Evolutionary conservation across 768 basidiomycete species (phyloP).

Genomic region (Suillus fuscotomentosus): DNA sequence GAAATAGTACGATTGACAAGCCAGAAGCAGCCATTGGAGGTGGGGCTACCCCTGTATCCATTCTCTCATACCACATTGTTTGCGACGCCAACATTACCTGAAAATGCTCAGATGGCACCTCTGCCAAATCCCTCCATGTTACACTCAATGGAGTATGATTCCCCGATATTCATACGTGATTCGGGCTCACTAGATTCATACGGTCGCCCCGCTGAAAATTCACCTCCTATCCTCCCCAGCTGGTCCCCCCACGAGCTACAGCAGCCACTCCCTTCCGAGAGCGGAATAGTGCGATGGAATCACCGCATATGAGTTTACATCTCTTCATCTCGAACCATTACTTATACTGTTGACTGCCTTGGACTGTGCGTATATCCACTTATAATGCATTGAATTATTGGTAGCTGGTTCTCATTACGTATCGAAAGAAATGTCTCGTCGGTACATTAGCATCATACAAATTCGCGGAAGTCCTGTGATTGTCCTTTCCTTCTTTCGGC

Average conservation of each 20-base stretch:
- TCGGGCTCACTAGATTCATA: not conserved
- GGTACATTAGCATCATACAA: slow-evolving; percentile 9
- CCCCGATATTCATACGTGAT: not conserved
- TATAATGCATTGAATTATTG: not conserved
- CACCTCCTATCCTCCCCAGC: not conserved
- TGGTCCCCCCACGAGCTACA: not conserved
- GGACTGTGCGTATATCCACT: not conserved
- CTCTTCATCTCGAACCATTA: not conserved
- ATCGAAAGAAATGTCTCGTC: not conserved
- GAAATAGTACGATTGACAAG: slow-evolving; percentile 83
- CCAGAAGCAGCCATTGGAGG: slow-evolving; percentile 76
- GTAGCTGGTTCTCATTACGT: not conserved
- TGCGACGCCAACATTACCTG: slow-evolving; percentile 43
- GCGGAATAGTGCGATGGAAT: not conserved
- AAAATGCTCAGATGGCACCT: slow-evolving; percentile 28
- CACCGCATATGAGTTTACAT: not conserved
- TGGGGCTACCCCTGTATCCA: slow-evolving; percentile 77
- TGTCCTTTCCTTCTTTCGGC: slow-evolving; percentile 45
- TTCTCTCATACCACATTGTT: slow-evolving; percentile 72
- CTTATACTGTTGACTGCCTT: not conserved
- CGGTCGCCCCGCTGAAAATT: not conserved
- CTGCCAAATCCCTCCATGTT: slow-evolving; percentile 21
- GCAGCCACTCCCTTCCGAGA: not conserved
- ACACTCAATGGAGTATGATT: not conserved
- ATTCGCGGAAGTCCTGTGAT: slow-evolving; percentile 17